Conservation (phyloP, 2,329 filamentous ascomycete species). For the Metarhizium album region DNA sequence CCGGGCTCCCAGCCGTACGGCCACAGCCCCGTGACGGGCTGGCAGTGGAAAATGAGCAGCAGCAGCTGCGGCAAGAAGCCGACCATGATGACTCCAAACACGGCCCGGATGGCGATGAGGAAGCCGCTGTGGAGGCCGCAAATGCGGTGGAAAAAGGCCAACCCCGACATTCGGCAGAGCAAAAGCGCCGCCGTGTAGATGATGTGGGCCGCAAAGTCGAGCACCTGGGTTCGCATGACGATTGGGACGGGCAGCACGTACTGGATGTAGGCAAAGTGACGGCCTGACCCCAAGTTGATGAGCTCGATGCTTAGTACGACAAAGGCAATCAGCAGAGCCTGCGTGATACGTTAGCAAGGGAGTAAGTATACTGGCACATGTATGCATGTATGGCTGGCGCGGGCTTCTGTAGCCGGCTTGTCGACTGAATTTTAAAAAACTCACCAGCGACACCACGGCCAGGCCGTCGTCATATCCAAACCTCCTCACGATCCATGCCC, state of each 20-base stretch:
- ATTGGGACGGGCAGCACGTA: constrained; percentile 32
- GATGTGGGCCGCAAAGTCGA: constrained; percentile 40
- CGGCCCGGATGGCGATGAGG: constrained; percentile 22
- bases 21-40: constrained; percentile 39
- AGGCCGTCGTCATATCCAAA: constrained; percentile 29
- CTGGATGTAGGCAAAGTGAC: constrained; percentile 33
- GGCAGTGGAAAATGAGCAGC: constrained; percentile 40
- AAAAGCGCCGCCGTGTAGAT: constrained; percentile 40
- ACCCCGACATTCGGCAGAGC: constrained; percentile 38
- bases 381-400: background rate
- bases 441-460: constrained; percentile 24
- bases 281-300: constrained; percentile 36
- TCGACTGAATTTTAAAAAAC: constrained; percentile 6
- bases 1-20: constrained; percentile 37
- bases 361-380: no score
- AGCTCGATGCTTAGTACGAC: constrained; percentile 31
- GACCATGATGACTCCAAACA: constrained; percentile 26
- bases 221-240: constrained; percentile 31
- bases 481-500: constrained; percentile 23
- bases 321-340: constrained; percentile 30
- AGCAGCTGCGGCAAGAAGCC: constrained; percentile 37
- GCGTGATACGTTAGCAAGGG: background rate
- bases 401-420: background rate
- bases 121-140: constrained; percentile 27
- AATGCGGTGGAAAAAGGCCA: constrained; percentile 40